phyloP scores from a whole-genome alignment of 176 grass and related monocot species.

The Eragrostis curvula region DNA sequence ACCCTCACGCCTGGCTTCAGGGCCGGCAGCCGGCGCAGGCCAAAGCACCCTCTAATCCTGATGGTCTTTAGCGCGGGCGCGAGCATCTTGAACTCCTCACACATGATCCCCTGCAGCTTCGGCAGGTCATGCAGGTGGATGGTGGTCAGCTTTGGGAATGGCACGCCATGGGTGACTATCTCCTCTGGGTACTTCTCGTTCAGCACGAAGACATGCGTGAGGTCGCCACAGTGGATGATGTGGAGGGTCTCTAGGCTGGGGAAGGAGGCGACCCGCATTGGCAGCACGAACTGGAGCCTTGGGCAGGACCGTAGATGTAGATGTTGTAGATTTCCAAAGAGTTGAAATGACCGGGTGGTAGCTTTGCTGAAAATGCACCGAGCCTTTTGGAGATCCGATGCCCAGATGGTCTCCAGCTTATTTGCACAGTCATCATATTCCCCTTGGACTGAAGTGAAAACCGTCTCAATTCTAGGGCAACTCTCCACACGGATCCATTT shows the following conservation, averaged over 20 bases:
- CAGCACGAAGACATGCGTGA: background rate
- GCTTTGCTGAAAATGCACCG: background rate
- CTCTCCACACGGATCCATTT: background rate
- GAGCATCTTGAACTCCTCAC: no score
- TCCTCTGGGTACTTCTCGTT: fast-evolving
- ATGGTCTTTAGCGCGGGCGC: no score
- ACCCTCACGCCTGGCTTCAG: background rate
- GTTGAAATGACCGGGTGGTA: fast-evolving
- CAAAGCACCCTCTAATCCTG: no score
- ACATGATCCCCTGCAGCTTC: no score
- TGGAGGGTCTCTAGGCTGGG: background rate
- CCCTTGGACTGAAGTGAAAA: background rate
- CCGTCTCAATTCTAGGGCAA: background rate
- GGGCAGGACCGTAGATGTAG: slow-evolving; percentile 1
- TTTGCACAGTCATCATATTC: no score
- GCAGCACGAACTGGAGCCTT: background rate
- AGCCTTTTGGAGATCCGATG: slow-evolving; percentile 2
- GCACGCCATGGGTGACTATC: fast-evolving
- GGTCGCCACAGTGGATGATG: slow-evolving; percentile 36
- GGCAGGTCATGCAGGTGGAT: slow-evolving; percentile 27
- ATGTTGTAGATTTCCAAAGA: background rate
- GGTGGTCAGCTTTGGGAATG: slow-evolving; percentile 10
- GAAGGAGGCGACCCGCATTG: background rate
- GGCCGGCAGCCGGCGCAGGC: no score
- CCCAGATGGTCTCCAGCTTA: slow-evolving; percentile 21